Evolutionary conservation across 2,329 filamentous ascomycete genomes (phyloP).

Genomic region (Endoconidiophora polonica): DNA sequence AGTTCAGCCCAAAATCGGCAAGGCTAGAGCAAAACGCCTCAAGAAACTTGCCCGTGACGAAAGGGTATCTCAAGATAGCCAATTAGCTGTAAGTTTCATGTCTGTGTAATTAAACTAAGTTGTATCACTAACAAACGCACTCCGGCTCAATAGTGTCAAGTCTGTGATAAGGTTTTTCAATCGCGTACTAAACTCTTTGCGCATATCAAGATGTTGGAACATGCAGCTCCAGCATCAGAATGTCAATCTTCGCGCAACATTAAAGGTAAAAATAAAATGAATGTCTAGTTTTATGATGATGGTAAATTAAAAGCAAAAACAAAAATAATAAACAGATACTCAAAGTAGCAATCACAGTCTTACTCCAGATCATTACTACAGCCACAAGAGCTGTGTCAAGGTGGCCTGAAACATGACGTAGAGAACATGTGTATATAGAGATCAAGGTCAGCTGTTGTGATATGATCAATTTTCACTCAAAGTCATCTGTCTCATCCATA

Average conservation of each 20-base stretch:
- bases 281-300: background rate
- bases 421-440: too few relatives aligned
- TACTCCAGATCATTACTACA: too few relatives aligned
- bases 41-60: constrained; percentile 19
- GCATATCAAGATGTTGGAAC: constrained; percentile 49
- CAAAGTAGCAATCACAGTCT: background rate
- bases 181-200: constrained; percentile 57
- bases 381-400: too few relatives aligned
- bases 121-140: background rate
- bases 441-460: too few relatives aligned
- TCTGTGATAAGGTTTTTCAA: constrained; percentile 30
- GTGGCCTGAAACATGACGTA: too few relatives aligned
- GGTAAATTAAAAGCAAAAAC: background rate
- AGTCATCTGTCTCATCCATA: constrained; percentile 52
- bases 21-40: constrained; percentile 11
- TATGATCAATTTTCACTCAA: too few relatives aligned
- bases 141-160: constrained; percentile 10
- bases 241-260: constrained; percentile 15
- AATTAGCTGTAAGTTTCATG: constrained; percentile 20
- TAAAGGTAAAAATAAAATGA: constrained; percentile 4
- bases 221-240: constrained; percentile 36
- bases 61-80: constrained; percentile 19
- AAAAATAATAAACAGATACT: background rate
- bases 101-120: background rate
- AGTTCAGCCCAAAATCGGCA: constrained; percentile 5